Base-by-base conservation (phyloP, 371 early-diverging fungal species). In the Mortierella sp. region DNA sequence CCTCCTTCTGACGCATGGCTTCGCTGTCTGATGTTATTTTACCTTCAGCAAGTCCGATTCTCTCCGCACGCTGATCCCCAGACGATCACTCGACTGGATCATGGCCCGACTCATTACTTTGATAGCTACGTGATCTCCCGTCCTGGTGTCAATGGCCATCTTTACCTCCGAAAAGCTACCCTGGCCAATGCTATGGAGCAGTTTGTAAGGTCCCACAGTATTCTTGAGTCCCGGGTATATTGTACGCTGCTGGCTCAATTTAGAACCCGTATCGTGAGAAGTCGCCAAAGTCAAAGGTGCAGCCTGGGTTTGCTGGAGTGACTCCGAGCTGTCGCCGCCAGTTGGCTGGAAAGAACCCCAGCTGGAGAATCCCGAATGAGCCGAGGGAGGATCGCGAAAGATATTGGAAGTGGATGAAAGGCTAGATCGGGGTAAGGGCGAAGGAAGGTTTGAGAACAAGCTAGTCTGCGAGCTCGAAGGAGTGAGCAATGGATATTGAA, bases 101-200 rank as follows among this genome's bases (percentile, higher is more conserved):
- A 66, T 64, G 51, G 68, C 64, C 23, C 60, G 46, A 50, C 58
- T 78, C 62, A 80, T 60, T 12, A 79, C 50, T 47, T 80, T 80
- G 49, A 80, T 62, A 3, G 81, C 81, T 23, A 79, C 75, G 50
- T 71, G 69, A 17, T 67, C 64, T 7, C 69, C 70, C 4, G 80
- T 67, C 8, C 65, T 58, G 11, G 68, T 64, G 39, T 81, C 76
- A 31, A 63, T 53, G 21, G 70, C 81, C 32, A 79, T 44, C 51
- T 76, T 76, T 28, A 81, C 81, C 44, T 73, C 72, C 7, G 80
- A 80, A 26, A 79, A 81, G 43, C 76, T 78, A 21, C 81, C 81
- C 15, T 55, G 70, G 1, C 81, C 81, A 39, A 81, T 65, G 28
- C 30, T 53, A 12, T 59, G 79, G 6, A 78, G 52, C 48, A 80